phyloP scores from a whole-genome alignment of 176 grass and related monocot genomes.

The Leersia perrieri region DNA sequence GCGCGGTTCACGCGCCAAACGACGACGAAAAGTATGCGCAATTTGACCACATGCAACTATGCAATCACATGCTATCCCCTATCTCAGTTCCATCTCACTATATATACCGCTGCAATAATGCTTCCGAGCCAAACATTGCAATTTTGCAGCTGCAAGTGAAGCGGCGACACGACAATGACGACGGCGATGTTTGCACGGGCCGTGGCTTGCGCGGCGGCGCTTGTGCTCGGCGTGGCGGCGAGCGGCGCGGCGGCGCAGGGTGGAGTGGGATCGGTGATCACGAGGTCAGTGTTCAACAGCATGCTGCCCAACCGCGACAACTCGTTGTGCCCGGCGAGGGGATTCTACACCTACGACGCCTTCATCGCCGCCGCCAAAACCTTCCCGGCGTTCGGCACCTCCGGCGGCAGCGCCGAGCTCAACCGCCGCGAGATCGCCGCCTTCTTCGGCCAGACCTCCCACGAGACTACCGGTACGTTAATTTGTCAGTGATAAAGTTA shows the following conservation, averaged over 20 bases:
- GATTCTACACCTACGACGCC: slow-evolving; percentile 46
- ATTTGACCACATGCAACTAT: not conserved
- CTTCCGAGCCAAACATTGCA: not conserved
- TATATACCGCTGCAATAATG: not conserved
- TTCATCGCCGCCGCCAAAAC: slow-evolving; percentile 44
- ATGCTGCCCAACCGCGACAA: slow-evolving; percentile 48
- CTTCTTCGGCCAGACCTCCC: slow-evolving; percentile 64
- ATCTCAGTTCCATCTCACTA: not conserved
- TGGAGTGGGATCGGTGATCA: slow-evolving; percentile 38
- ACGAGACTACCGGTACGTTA: slow-evolving; percentile 64
- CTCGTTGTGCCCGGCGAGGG: slow-evolving; percentile 27
- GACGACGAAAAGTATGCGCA: not conserved
- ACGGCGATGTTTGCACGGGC: not conserved
- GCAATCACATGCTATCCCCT: no score
- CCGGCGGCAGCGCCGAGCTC: slow-evolving; percentile 5
- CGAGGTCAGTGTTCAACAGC: slow-evolving; percentile 23
- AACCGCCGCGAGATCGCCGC: slow-evolving; percentile 46
- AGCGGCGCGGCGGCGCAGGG: slow-evolving; percentile 22
- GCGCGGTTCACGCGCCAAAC: not conserved
- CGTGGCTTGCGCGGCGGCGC: not conserved
- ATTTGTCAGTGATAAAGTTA: no score
- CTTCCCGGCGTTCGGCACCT: slow-evolving; percentile 45
- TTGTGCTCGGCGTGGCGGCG: slow-evolving; percentile 10
- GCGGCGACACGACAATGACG: not conserved
- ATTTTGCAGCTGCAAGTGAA: not conserved